Evolutionary conservation across 257 asterid genomes (phyloP).

Genomic region (Linaria vulgaris): DNA sequence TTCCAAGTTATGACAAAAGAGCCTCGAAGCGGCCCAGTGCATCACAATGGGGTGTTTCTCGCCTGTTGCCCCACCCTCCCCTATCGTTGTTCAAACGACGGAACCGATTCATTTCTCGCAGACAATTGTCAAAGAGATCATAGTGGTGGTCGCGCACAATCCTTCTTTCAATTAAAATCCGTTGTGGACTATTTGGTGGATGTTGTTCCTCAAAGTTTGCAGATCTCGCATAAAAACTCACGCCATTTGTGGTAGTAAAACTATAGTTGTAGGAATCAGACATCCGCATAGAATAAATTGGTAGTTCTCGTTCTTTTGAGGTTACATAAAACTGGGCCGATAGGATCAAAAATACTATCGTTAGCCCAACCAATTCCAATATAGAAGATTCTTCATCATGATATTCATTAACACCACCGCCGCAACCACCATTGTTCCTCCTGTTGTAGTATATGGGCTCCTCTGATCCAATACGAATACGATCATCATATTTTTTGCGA

Average conservation of each 20-base stretch:
- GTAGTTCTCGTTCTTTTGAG: too few species aligned
- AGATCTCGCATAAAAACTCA: slow-evolving; percentile 67
- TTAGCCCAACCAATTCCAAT: too few species aligned
- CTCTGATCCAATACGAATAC: too few species aligned
- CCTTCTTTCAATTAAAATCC: slow-evolving; percentile 53
- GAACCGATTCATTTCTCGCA: slow-evolving; percentile 72
- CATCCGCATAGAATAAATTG: slow-evolving; percentile 58
- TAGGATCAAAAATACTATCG: too few species aligned
- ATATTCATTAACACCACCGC: too few species aligned
- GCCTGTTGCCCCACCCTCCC: too few species aligned
- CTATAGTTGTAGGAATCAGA: slow-evolving; percentile 47
- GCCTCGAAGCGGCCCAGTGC: slow-evolving; percentile 68
- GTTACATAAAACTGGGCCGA: too few species aligned
- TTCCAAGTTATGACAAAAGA: too few species aligned
- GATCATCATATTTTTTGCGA: slow-evolving; percentile 63
- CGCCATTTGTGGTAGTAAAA: slow-evolving; percentile 68
- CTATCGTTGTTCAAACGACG: slow-evolving; percentile 82
- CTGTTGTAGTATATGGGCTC: slow-evolving; percentile 67
- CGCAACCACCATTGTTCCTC: slow-evolving; percentile 38
- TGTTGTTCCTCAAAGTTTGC: slow-evolving; percentile 67
- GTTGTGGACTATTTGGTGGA: slow-evolving; percentile 56
- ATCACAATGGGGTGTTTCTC: slow-evolving; percentile 83
- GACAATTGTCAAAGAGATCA: slow-evolving; percentile 59
- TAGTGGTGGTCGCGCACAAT: slow-evolving; percentile 71
- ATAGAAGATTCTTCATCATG: too few species aligned